Conservation (phyloP, 2,329 filamentous ascomycete species). For the Verticillium alfalfae region DNA sequence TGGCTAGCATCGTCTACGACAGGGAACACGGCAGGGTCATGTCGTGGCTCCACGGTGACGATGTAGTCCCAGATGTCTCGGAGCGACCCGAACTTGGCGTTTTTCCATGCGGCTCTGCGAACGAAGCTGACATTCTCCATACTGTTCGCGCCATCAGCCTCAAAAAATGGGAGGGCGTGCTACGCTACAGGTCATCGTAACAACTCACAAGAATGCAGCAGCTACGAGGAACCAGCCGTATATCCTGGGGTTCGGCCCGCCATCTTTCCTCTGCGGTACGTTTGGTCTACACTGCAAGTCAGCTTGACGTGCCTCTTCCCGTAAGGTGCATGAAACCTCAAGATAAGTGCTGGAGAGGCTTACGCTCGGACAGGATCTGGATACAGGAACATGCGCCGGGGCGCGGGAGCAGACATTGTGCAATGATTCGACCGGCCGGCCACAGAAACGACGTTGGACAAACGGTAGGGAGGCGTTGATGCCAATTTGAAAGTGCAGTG, state of each 20-base stretch:
- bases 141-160: slow-evolving; percentile 20
- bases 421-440: not conserved
- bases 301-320: not conserved
- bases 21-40: slow-evolving; percentile 39
- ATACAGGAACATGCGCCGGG: not conserved
- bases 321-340: no score
- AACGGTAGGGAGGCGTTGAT: not conserved
- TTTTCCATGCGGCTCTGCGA: slow-evolving; percentile 52
- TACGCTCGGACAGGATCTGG: not conserved
- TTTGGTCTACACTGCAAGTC: not conserved
- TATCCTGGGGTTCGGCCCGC: slow-evolving; percentile 8
- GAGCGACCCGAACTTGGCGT: slow-evolving; percentile 56
- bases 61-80: slow-evolving; percentile 46
- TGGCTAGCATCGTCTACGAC: not conserved
- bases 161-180: not conserved
- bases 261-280: slow-evolving; percentile 20
- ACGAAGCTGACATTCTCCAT: slow-evolving; percentile 51
- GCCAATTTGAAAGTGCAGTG: not conserved
- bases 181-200: not conserved
- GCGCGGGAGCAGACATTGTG: not conserved
- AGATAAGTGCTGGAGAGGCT: not conserved
- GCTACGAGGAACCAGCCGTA: slow-evolving; percentile 43
- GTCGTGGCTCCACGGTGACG: slow-evolving; percentile 40
- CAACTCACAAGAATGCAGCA: slow-evolving; percentile 45
- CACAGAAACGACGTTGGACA: no score